Evolutionary conservation across 441 rosid genomes (phyloP).

Genomic region (Daphne laureola): DNA sequence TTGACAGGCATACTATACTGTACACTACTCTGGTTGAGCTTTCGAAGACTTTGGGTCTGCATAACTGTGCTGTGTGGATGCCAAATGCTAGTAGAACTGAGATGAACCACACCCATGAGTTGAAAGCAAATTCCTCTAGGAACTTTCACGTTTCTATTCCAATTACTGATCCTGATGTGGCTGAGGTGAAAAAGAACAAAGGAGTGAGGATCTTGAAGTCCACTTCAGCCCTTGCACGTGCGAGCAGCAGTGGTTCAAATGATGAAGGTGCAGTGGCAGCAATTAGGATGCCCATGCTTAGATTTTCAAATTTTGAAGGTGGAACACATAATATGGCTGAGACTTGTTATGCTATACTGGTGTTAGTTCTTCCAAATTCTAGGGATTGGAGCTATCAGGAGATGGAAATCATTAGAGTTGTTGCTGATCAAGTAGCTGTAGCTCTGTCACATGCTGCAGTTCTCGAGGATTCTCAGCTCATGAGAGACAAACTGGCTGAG

Average conservation of each 20-base stretch:
- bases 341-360: constrained; percentile 56
- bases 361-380: constrained; percentile 52
- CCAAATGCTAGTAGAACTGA: constrained; percentile 46
- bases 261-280: constrained; percentile 62
- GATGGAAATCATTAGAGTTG: constrained; percentile 65
- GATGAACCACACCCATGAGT: constrained; percentile 59
- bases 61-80: constrained; percentile 74
- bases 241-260: constrained; percentile 43
- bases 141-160: constrained; percentile 27
- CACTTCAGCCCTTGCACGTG: constrained; percentile 42
- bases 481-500: constrained; percentile 57
- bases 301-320: constrained; percentile 57
- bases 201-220: constrained; percentile 44
- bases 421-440: constrained; percentile 80
- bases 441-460: constrained; percentile 73
- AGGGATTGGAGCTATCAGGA: constrained; percentile 49
- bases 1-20: constrained; percentile 60
- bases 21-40: constrained; percentile 63
- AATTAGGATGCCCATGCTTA: constrained; percentile 65
- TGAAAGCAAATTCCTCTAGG: constrained; percentile 28
- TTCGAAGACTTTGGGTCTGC: constrained; percentile 58
- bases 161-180: constrained; percentile 41
- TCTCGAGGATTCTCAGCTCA: constrained; percentile 63
- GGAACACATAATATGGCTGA: constrained; percentile 59
- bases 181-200: constrained; percentile 38